Percentiles rank a stretch among this genome's conserved stretches.
Conservation (phyloP, 768 basidiomycete genomes). For the Paxillus ammoniavirescens region DNA sequence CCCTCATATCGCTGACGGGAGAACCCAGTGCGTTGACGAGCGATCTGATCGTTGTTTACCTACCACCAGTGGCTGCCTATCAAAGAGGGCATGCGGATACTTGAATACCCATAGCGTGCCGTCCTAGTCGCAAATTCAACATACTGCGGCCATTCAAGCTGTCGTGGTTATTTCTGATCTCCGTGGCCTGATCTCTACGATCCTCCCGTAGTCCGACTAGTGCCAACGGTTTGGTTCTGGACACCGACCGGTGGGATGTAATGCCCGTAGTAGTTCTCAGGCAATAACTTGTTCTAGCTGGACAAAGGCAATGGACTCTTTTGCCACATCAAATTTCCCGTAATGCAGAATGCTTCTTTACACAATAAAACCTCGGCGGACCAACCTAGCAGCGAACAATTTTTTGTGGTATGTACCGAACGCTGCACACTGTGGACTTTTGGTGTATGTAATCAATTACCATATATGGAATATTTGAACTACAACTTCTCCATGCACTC, state of each 20-base stretch:
- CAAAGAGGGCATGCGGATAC: conserved; percentile 7
- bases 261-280: neutral
- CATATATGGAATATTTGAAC: too few species aligned
- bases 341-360: too few species aligned
- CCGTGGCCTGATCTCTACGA: neutral
- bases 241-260: neutral
- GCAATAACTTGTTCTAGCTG: neutral
- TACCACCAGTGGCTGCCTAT: conserved; percentile 1
- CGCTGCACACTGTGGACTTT: too few species aligned
- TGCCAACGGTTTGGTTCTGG: neutral
- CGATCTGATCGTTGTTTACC: conserved; percentile 26
- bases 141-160: conserved; percentile 12
- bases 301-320: neutral
- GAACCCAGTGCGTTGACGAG: conserved; percentile 6
- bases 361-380: too few species aligned
- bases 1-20: conserved; percentile 18
- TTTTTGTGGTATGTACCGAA: too few species aligned
- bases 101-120: conserved; percentile 6
- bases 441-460: too few species aligned
- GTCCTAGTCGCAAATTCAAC: conserved; percentile 12
- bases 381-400: too few species aligned
- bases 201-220: neutral
- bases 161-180: conserved; percentile 10
- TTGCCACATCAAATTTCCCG: too few species aligned
- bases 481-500: too few species aligned